Evolutionary conservation across 805 yeast genomes (phyloP).

Genomic region (Teunomyces pallodes): DNA sequence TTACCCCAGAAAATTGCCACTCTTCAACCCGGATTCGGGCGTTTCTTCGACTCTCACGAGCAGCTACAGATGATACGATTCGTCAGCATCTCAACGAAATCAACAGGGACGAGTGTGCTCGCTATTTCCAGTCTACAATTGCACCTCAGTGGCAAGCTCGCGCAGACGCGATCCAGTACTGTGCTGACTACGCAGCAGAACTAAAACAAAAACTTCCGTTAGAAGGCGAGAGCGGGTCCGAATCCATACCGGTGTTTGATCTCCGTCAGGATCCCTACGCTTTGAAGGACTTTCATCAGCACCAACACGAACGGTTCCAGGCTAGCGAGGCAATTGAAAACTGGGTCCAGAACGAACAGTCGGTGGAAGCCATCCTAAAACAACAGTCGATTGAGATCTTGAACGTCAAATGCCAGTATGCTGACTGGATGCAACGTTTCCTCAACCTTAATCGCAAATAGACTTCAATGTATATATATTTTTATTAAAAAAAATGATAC

Average conservation of each 20-base stretch:
- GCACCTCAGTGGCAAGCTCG: slow-evolving; percentile 39
- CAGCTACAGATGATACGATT: slow-evolving; percentile 40
- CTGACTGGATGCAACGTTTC: slow-evolving; percentile 29
- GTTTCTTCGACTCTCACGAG: slow-evolving; percentile 37
- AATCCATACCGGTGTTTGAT: slow-evolving; percentile 16
- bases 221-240: neutral
- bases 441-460: neutral
- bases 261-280: slow-evolving; percentile 42
- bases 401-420: slow-evolving; percentile 35
- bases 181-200: slow-evolving; percentile 24
- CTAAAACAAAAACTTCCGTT: slow-evolving; percentile 17
- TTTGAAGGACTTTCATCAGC: slow-evolving; percentile 18
- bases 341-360: slow-evolving; percentile 37
- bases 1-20: slow-evolving; percentile 32
- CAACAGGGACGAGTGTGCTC: slow-evolving; percentile 20
- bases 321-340: slow-evolving; percentile 28
- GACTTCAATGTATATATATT: neutral
- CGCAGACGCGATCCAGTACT: slow-evolving; percentile 27
- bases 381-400: slow-evolving; percentile 32
- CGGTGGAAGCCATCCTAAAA: slow-evolving; percentile 32
- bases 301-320: slow-evolving; percentile 20
- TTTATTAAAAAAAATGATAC: neutral
- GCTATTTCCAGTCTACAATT: slow-evolving; percentile 24
- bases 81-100: slow-evolving; percentile 37
- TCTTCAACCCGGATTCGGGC: slow-evolving; percentile 33